Conservation (phyloP, 2,329 filamentous ascomycete genomes). For the Hypomyces perniciosus region DNA sequence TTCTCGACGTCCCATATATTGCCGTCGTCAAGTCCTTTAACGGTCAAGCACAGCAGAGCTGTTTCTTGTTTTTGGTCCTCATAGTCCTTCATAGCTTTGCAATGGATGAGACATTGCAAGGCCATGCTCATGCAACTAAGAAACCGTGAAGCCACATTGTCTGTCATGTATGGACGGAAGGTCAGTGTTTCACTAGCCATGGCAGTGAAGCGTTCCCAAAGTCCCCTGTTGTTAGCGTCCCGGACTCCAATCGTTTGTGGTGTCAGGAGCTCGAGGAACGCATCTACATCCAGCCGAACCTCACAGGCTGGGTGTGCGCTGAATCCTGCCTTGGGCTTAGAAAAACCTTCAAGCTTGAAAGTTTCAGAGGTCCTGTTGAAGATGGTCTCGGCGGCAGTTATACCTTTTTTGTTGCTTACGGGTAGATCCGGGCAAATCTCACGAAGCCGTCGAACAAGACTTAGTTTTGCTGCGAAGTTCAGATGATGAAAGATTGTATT, state of each 20-base stretch:
- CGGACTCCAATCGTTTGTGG: background rate
- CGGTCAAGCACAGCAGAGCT: background rate
- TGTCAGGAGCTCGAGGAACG: background rate
- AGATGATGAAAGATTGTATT: slow-evolving; percentile 20
- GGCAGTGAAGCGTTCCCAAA: background rate
- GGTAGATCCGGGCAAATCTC: slow-evolving; percentile 11
- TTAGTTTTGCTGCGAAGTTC: slow-evolving; percentile 19
- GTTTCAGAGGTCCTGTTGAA: slow-evolving; percentile 19
- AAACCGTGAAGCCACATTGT: background rate
- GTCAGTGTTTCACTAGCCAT: background rate
- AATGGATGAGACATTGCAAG: background rate
- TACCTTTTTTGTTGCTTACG: slow-evolving; percentile 13
- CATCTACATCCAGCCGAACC: background rate
- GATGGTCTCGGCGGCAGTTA: slow-evolving; percentile 25
- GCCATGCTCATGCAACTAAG: background rate
- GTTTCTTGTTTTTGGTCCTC: background rate
- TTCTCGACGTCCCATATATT: background rate
- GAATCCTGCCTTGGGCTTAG: background rate
- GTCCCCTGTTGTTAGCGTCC: background rate
- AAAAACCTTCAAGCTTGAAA: background rate
- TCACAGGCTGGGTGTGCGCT: background rate
- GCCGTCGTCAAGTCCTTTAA: background rate
- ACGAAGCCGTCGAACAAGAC: slow-evolving; percentile 21
- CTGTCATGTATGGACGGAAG: background rate
- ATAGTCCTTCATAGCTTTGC: background rate